Conservation (phyloP, 2,329 filamentous ascomycete genomes). For the Phaeosphaeriaceae sp. region DNA sequence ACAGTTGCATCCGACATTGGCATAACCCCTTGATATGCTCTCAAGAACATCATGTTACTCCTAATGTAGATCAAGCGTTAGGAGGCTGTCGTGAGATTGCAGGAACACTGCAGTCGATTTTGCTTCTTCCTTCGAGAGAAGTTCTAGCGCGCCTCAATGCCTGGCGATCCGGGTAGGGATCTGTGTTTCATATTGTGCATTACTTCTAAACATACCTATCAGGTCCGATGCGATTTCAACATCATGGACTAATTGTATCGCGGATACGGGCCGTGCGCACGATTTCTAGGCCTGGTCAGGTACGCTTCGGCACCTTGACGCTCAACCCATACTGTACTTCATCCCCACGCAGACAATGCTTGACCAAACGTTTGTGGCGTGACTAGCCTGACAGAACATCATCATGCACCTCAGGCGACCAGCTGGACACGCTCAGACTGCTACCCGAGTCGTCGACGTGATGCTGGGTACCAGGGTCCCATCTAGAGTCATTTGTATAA, state of each 20-base stretch:
- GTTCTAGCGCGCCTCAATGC: slow-evolving; percentile 23
- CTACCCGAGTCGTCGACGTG: slow-evolving; percentile 16
- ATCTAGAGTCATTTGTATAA: slow-evolving; percentile 13
- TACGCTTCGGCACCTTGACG: slow-evolving; percentile 1
- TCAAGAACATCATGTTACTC: background rate
- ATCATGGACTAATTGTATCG: slow-evolving; percentile 1
- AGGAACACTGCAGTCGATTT: slow-evolving; percentile 10
- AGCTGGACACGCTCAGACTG: slow-evolving; percentile 5
- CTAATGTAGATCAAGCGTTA: background rate
- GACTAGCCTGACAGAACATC: slow-evolving; percentile 14
- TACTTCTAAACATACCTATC: background rate
- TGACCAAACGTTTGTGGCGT: slow-evolving; percentile 16
- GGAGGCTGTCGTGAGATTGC: slow-evolving; percentile 7
- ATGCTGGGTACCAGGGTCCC: slow-evolving; percentile 22
- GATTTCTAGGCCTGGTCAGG: background rate
- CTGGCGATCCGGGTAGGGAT: no score
- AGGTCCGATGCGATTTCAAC: slow-evolving; percentile 2
- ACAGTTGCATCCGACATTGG: no score
- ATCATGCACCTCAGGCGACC: slow-evolving; percentile 21
- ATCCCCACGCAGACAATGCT: slow-evolving; percentile 20
- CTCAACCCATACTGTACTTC: background rate
- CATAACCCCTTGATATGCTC: background rate
- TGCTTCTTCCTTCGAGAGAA: slow-evolving; percentile 23
- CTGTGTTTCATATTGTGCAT: background rate
- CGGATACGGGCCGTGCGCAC: slow-evolving; percentile 3